phyloP scores from a whole-genome alignment of 352 stramenopile genomes.

The Elongisporangium anandrum region DNA sequence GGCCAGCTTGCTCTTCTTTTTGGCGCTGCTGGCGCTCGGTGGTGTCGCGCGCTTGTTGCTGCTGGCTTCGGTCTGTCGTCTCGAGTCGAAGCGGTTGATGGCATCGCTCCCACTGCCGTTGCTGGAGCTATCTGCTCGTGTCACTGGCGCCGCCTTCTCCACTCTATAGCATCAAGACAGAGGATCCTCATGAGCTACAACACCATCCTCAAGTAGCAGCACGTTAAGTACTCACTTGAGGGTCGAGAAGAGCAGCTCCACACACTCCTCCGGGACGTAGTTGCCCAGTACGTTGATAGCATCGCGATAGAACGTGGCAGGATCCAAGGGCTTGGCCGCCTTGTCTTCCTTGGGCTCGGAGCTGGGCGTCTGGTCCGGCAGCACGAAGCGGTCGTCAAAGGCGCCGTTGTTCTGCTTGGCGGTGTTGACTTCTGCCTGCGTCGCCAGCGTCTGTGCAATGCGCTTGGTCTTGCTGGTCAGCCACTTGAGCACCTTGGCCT shows the following conservation, averaged over 20 bases:
- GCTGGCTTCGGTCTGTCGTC: constrained; percentile 15
- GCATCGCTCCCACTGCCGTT: constrained; percentile 9
- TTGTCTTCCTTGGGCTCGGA: background rate
- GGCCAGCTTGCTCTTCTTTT: constrained; percentile 82
- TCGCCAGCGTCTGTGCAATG: constrained; percentile 31
- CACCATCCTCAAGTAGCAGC: background rate
- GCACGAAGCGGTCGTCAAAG: constrained; percentile 32
- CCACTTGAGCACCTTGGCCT: constrained; percentile 49
- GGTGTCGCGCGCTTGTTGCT: constrained; percentile 37
- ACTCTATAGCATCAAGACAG: background rate
- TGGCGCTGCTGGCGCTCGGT: constrained; percentile 20
- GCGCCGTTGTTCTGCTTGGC: constrained; percentile 14
- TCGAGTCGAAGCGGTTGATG: constrained; percentile 27
- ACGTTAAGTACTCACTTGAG: constrained; percentile 37
- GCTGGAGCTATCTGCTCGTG: background rate
- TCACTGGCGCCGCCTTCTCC: background rate
- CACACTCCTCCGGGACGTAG: constrained; percentile 44
- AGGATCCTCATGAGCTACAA: background rate
- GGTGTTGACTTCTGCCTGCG: constrained; percentile 18
- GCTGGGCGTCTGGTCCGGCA: constrained; percentile 14
- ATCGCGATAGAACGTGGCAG: constrained; percentile 18
- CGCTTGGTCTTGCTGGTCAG: constrained; percentile 47
- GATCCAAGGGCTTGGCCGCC: background rate
- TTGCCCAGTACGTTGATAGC: constrained; percentile 57
- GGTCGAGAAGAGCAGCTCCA: constrained; percentile 37